Evolutionary conservation across 2,329 filamentous ascomycete genomes (phyloP), one percentile per base, ranked within the genome.

Genomic region (Aspergillus sp.): DNA sequence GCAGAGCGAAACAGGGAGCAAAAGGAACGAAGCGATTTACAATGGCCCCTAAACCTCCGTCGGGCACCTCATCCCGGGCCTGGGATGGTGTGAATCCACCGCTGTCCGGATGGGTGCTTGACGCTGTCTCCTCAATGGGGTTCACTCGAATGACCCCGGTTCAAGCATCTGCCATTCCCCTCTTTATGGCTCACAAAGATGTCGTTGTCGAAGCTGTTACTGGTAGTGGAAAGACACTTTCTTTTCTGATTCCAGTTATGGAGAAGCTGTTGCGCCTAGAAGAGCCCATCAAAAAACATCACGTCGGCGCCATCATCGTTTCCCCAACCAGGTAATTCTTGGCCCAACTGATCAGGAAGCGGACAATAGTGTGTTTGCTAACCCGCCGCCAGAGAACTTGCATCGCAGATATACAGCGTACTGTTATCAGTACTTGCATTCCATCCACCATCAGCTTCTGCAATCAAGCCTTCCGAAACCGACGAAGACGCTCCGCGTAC

Each of bases 161-260:
- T n/a, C 93, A 98, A 77, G 91, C 93, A 45, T 93, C 91, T 58
- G 89, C 91, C 4, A 89, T 97, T 64, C 91, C 92, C 12, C 84
- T 96, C 52, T 95, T 96, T 71, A 87, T 93, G 77, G 88, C 86
- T 52, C 90, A 96, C 73, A 96, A 96, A 70, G 92, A 96, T 74
- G 90, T 96, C 4, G 92, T 96, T 1, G 92, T 96, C 6, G 91
- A 96, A 79, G 91, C 91, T 33, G 92, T 96, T 4, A 96, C 92
- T 2, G 92, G 93, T 12, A 95, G 90, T 73, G 92, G 92, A 59
- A 96, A 97, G 77, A 96, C 92, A 0, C 80, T 96, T 31, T 85
- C 91, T 1, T 99, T 93, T 68, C 78, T 96, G 35, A 87, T 97
- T 47, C 92, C 93, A 1, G 80, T 96, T 4, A 84, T 96, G 23